These are phyloP conservation scores for Amanita molliuscula DNA, from an alignment of 768 basidiomycete species.

Conservation along the genomic window DNA sequence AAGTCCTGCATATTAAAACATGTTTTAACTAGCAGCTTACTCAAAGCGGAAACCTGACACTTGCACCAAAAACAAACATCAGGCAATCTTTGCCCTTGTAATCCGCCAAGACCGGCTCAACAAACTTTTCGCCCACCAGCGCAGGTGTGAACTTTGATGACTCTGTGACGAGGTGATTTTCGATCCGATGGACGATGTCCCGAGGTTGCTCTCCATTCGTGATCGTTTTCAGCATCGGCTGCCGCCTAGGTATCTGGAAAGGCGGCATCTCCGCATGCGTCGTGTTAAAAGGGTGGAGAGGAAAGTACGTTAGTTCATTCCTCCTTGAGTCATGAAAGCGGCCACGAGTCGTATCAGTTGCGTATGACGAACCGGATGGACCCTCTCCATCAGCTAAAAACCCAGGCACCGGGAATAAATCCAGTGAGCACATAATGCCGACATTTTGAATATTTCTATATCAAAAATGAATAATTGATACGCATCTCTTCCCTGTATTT, in stretches of 20 bases:
- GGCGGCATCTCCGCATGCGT: conserved; percentile 17
- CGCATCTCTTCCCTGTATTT: background rate
- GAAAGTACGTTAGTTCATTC: conserved; percentile 23
- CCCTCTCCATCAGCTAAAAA: conserved; percentile 9
- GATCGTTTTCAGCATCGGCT: conserved; percentile 22
- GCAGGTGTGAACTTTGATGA: conserved; percentile 36
- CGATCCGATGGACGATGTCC: conserved; percentile 21
- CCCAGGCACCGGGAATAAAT: conserved; percentile 55
- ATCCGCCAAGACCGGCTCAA: conserved; percentile 43
- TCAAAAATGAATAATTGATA: background rate
- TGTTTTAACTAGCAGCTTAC: background rate
- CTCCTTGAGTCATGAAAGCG: background rate
- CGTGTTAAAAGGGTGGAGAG: conserved; percentile 26
- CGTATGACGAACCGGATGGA: conserved; percentile 1
- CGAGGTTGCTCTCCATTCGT: conserved; percentile 16
- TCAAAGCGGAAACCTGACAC: conserved; percentile 6
- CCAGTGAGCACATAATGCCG: conserved; percentile 63
- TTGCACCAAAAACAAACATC: conserved; percentile 58
- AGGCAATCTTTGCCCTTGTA: conserved; percentile 40
- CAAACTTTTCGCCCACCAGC: conserved; percentile 54
- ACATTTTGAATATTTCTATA: conserved; percentile 40
- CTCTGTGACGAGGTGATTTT: conserved; percentile 26
- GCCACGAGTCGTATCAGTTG: background rate
- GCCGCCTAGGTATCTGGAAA: conserved; percentile 27
- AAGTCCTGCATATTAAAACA: conserved; percentile 39